phyloP scores from a whole-genome alignment of 257 asterid species.

The Solanum tacnaense region DNA sequence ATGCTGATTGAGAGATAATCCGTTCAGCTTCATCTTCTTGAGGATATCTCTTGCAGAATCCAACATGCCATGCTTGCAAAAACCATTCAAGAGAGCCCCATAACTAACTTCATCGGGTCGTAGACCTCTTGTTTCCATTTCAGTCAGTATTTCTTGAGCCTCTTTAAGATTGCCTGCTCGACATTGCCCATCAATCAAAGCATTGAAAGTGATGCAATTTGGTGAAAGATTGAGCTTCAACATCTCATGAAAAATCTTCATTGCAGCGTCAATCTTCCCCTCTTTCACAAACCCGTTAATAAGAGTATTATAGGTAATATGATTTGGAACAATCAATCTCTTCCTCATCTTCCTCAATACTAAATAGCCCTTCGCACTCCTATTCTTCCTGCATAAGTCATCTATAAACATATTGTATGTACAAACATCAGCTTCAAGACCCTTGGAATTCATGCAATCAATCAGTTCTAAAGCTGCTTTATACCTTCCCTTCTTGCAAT shows the following conservation, averaged over 20 bases:
- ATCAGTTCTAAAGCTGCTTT: conserved; percentile 56
- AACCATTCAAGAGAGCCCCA: conserved; percentile 73
- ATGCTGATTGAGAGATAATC: conserved; percentile 28
- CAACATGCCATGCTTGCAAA: conserved; percentile 54
- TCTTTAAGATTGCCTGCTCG: conserved; percentile 48
- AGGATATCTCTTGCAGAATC: conserved; percentile 50
- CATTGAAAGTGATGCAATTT: conserved; percentile 57
- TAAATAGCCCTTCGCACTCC: conserved; percentile 70
- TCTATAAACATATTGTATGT: conserved; percentile 73
- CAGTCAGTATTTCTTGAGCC: conserved; percentile 45
- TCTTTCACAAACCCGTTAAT: conserved; percentile 71
- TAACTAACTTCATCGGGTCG: conserved; percentile 60
- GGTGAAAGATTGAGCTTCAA: conserved; percentile 42
- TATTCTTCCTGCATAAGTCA: conserved; percentile 54
- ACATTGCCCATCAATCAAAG: conserved; percentile 65
- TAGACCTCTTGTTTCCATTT: conserved; percentile 54
- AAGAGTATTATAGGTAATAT: conserved; percentile 75
- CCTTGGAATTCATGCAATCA: conserved; percentile 69
- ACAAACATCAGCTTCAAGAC: conserved; percentile 63
- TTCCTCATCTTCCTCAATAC: conserved; percentile 58
- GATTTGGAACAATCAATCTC: conserved; percentile 61
- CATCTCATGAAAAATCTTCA: conserved; percentile 62
- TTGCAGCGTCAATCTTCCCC: conserved; percentile 60
- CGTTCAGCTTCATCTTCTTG: conserved; percentile 39
- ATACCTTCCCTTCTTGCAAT: conserved; percentile 64